These are phyloP conservation scores for Boletus vinaceobasis DNA, from an alignment of 768 basidiomycete genomes.

Conservation along the genomic window DNA sequence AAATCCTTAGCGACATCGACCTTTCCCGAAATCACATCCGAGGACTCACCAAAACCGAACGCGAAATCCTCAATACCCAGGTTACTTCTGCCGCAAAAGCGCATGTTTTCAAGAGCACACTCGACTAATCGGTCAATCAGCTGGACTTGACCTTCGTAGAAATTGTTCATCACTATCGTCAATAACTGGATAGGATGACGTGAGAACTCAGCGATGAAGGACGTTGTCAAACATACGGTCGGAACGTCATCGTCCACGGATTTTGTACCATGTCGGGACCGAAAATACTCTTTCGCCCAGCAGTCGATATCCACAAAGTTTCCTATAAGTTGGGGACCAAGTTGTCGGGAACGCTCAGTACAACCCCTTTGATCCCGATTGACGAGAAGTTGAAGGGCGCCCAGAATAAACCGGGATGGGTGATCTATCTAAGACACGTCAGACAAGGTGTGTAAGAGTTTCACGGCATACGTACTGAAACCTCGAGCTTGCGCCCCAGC, in stretches of 20 bases:
- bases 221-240: conserved; percentile 13
- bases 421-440: conserved; percentile 22
- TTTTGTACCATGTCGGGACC: conserved; percentile 15
- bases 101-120: conserved; percentile 27
- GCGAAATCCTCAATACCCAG: conserved; percentile 26
- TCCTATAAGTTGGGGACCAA: conserved; percentile 31
- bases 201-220: not conserved
- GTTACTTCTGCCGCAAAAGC: conserved; percentile 8
- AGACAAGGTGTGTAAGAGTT: not conserved
- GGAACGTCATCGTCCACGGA: conserved; percentile 16
- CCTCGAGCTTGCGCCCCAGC: conserved; percentile 21
- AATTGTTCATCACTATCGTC: conserved; percentile 29
- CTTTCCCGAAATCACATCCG: not conserved
- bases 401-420: conserved; percentile 23
- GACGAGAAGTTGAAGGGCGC: conserved; percentile 26
- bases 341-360: conserved; percentile 15
- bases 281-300: conserved; percentile 29
- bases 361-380: conserved; percentile 20
- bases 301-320: conserved; percentile 28
- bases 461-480: conserved; percentile 18
- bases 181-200: conserved; percentile 16
- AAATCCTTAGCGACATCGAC: not conserved
- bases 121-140: conserved; percentile 25
- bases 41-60: conserved; percentile 28
- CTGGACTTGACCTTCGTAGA: conserved; percentile 30